Evolutionary conservation across 208 protist species (phyloP).

Genomic region (Trichomonas vaginalis): DNA sequence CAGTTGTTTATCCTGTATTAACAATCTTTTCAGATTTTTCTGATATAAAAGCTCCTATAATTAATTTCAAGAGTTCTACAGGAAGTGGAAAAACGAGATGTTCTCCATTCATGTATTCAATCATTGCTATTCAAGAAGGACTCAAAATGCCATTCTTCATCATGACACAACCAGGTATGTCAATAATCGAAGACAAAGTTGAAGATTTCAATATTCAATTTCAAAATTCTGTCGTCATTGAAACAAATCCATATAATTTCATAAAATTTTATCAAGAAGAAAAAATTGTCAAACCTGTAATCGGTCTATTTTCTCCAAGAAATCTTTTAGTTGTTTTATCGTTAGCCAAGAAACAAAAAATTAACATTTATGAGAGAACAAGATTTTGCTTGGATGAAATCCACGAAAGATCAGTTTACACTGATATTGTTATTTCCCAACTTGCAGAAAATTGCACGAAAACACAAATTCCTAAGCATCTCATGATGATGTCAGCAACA

Average conservation of each 20-base stretch:
- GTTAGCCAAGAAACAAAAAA: too few relatives aligned
- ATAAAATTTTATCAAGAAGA: background rate
- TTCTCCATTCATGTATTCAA: background rate
- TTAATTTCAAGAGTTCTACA: background rate
- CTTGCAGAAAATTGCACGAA: background rate
- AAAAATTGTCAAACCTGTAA: background rate
- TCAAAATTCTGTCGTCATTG: background rate
- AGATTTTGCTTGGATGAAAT: constrained; percentile 8
- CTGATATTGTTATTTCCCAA: background rate
- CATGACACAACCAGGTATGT: background rate
- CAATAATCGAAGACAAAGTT: background rate
- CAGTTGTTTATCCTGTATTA: too few relatives aligned
- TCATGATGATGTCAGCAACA: background rate
- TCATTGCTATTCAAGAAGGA: background rate
- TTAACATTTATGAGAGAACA: background rate
- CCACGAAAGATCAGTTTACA: background rate
- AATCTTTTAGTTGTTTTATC: background rate
- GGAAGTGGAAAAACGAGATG: background rate
- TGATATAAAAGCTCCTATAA: background rate
- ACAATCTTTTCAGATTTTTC: too few relatives aligned
- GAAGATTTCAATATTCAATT: background rate
- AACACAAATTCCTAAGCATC: background rate
- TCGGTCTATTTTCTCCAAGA: background rate
- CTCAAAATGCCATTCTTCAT: background rate
- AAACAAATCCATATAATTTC: background rate